Evolutionary conservation across 2,329 filamentous ascomycete species (phyloP), one percentile per base, ranked within the genome.

Genomic region (Claviceps sp.): DNA sequence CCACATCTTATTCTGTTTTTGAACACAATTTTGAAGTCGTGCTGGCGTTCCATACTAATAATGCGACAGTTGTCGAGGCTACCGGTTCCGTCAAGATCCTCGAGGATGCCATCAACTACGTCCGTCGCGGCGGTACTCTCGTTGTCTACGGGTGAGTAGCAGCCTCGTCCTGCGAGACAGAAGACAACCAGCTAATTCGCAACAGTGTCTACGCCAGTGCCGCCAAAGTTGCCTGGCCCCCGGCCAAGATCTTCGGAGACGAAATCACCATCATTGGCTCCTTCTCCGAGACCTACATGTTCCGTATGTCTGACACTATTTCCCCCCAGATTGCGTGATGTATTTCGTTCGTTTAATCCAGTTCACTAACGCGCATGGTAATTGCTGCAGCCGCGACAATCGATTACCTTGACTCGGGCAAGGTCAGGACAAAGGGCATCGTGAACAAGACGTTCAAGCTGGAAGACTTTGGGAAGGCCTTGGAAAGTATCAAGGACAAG

Each of bases 261-360:
- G 84, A 87, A 65, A 84, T 88, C 59, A 86, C 82, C 58, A 85
- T 88, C 58, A 70, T 87, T 51, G 83, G 84, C 26, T 84, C 79
- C 50, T 88, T 87, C 70, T 85, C 80, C 47, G 83, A 86, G 66
- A 84, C 81, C 24, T 84, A 81, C 68, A 85, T 84, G 74, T 85
- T 85, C 73, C 82, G 70, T 72, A 67, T 62, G 69, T 67, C n/a
- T 51, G 26, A 20, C n/a, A 30, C 24, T 20, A 40, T 34, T 34
- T 34, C 11, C 20, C 16, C 16, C 11, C 22, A 22, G 34, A 11
- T 37, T 16, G 14, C 34, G 14, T 9, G 13, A 5, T 34, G 3
- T 18, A 4, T 2, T 34, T 20, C 30, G 24, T 45, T 18, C 13
- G 11, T 24, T 24, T 34, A 9, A 30, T 4, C 9, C 34, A 37